These are phyloP conservation scores for Pulicaria dysenterica DNA, from an alignment of 129 eudicot genomes.

Conservation along the genomic window DNA sequence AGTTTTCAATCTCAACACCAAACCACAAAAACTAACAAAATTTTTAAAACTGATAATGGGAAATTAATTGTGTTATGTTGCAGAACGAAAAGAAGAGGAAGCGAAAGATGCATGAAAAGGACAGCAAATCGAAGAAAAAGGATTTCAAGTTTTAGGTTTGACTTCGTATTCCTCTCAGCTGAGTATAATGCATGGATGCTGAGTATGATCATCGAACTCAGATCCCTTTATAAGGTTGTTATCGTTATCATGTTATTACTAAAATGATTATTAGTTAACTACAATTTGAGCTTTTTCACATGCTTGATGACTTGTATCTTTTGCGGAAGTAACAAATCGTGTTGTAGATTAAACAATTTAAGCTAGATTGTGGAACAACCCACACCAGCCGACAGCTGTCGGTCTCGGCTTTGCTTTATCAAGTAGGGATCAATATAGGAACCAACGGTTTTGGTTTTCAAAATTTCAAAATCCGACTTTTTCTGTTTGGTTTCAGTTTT, in stretches of 20 bases:
- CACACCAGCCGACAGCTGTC: no score
- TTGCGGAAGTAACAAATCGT: background rate
- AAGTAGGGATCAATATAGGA: no score
- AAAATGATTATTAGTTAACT: background rate
- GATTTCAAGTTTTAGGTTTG: conserved; percentile 72
- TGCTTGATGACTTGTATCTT: background rate
- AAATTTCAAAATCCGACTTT: no score
- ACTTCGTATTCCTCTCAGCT: background rate
- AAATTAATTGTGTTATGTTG: conserved; percentile 1
- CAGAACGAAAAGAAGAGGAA: conserved; percentile 93
- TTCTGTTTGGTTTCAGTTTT: no score
- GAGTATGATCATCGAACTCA: background rate
- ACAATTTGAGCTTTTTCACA: background rate
- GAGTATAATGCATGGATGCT: background rate
- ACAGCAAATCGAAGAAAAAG: conserved; percentile 81
- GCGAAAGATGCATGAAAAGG: conserved; percentile 81
- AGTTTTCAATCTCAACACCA: background rate
- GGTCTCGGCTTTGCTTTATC: no score
- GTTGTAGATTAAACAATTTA: no score
- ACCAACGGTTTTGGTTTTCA: no score
- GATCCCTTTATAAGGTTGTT: background rate
- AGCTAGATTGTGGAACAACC: no score
- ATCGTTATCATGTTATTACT: no score
- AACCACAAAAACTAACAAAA: no score
- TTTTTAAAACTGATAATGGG: background rate